Conservation (phyloP, 768 basidiomycete species). For the Pleurotus tuber-regium region DNA sequence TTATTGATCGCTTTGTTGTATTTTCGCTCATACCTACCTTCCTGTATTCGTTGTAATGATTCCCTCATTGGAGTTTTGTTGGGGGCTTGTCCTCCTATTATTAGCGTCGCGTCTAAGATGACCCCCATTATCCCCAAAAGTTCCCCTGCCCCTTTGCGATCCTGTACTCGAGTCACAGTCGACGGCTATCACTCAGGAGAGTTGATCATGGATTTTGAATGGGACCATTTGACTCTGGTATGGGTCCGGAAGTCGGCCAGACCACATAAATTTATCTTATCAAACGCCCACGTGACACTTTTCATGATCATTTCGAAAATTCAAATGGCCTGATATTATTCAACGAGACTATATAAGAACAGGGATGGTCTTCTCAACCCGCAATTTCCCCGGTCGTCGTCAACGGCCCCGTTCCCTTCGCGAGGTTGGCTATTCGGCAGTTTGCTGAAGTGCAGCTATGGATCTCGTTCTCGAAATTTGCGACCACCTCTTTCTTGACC, state of each 20-base stretch:
- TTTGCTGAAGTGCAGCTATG: constrained; percentile 46
- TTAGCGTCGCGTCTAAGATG: too few species aligned
- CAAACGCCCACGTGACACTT: background rate
- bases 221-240: too few species aligned
- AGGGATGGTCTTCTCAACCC: background rate
- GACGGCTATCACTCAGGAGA: too few species aligned
- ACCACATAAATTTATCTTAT: background rate
- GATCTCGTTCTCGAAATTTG: constrained; percentile 74
- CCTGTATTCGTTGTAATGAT: too few species aligned
- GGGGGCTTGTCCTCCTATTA: too few species aligned
- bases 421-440: too few species aligned
- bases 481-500: constrained; percentile 78
- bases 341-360: background rate
- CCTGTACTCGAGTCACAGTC: too few species aligned
- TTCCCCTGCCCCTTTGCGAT: too few species aligned
- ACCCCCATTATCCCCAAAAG: too few species aligned
- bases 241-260: too few species aligned
- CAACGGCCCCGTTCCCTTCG: background rate
- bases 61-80: too few species aligned
- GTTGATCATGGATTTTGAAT: background rate
- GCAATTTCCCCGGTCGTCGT: background rate
- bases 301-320: background rate
- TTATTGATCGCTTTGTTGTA: background rate
- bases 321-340: constrained; percentile 8
- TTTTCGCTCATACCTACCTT: too few species aligned